A percentile compares a stretch with the other conserved stretches of the same genome.
These are phyloP conservation scores for Ceratocystis smalleyi DNA, from an alignment of 2,329 filamentous ascomycete genomes.

Conservation along the genomic window DNA sequence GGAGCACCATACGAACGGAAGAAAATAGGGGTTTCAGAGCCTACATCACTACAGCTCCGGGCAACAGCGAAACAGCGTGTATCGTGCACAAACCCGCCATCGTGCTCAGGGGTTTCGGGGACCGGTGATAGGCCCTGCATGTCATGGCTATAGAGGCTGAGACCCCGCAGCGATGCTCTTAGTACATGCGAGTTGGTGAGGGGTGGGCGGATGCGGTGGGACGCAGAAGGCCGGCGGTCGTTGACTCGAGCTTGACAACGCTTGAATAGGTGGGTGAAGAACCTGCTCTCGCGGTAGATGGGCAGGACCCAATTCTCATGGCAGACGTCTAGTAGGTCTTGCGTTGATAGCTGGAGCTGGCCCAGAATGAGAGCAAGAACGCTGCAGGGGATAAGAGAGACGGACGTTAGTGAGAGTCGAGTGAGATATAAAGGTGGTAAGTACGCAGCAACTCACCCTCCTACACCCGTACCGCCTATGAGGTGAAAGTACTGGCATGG, in stretches of 20 bases:
- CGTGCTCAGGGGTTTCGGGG: not conserved
- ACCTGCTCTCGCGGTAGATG: conserved; percentile 1
- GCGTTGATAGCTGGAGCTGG: not conserved
- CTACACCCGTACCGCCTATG: not conserved
- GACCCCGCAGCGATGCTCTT: not conserved
- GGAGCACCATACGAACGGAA: not conserved
- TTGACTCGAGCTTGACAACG: not conserved
- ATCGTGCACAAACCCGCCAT: not conserved
- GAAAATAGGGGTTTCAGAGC: not conserved
- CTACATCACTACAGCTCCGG: not conserved
- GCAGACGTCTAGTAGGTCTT: not conserved
- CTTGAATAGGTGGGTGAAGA: not conserved
- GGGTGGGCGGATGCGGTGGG: not conserved
- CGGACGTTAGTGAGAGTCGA: not conserved
- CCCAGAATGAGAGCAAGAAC: not conserved
- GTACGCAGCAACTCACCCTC: not conserved
- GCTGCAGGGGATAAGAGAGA: not conserved
- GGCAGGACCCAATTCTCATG: not conserved
- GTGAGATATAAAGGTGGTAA: not conserved
- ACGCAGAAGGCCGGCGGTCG: not conserved
- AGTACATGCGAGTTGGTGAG: not conserved
- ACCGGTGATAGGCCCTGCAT: not conserved
- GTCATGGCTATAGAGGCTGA: not conserved
- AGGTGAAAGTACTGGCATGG: not conserved
- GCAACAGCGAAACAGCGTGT: not conserved